Evolutionary conservation across 2,329 filamentous ascomycete species (phyloP).

Genomic region (Dothidotthia symphoricarpi): DNA sequence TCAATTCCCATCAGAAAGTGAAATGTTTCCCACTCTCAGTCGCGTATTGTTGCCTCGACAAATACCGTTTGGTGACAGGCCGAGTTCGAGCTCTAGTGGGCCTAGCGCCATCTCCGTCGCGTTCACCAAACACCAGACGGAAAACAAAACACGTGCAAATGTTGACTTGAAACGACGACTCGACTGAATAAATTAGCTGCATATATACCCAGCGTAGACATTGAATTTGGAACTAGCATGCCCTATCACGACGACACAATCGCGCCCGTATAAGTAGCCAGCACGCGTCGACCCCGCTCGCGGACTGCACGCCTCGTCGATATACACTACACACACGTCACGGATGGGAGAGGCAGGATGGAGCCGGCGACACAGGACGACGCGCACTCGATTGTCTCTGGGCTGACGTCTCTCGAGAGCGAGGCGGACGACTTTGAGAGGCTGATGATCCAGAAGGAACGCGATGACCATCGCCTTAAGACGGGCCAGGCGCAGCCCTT

Average conservation of each 20-base stretch:
- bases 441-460: conserved; percentile 45
- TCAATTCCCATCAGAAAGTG: no score
- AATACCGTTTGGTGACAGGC: no score
- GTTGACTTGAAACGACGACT: conserved; percentile 2
- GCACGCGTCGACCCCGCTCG: conserved; percentile 34
- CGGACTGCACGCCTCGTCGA: conserved; percentile 25
- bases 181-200: conserved; percentile 3
- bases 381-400: conserved; percentile 29
- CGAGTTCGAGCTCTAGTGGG: no score
- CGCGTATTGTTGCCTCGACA: no score
- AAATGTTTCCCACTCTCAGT: no score
- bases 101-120: conserved; percentile 10
- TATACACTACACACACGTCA: conserved; percentile 26
- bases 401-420: conserved; percentile 43
- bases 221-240: neutral
- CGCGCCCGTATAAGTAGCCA: conserved; percentile 27
- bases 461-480: conserved; percentile 44
- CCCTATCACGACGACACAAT: no score
- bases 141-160: conserved; percentile 18
- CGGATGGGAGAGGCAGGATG: conserved; percentile 21
- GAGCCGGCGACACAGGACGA: conserved; percentile 25
- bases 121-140: conserved; percentile 8
- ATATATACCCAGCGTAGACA: no score
- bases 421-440: conserved; percentile 47
- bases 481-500: conserved; percentile 40